Base-by-base conservation (phyloP, 2,329 filamentous ascomycete species). In the Grosmannia penicillata region DNA sequence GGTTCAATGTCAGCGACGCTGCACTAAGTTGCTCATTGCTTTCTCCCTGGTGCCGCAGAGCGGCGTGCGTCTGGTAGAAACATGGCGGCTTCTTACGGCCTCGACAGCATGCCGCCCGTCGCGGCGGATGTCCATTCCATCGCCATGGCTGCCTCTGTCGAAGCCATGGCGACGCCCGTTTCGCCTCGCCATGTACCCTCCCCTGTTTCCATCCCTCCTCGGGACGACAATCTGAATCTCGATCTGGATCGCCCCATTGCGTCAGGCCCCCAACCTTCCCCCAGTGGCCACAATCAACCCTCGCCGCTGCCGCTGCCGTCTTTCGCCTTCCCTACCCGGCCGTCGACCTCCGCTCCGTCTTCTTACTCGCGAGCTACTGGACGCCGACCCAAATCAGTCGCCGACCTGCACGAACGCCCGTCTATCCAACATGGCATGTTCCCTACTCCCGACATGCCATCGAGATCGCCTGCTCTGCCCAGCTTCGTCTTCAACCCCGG, bases 241-340 rank as follows among this genome's bases (percentile, higher is more conserved):
- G 11, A n/a, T n/a, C n/a, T n/a, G 8, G 15, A 25, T 11, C 19
- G 36, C 48, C 22, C 47, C 41, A 30, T 43, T 17, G 19, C 48
- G 28, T 43, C 44, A 28, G 45, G 48, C 47, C 45, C 54, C 18
- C 55, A 57, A 36, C 43, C 49, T 14, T 59, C 60, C 33, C 41
- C 44, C 2, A 27, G 18, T 18, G 56, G 58, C 37, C 53, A 52
- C 37, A 51, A 53, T 30, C 7, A 13, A 14, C 53, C 55, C 19
- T 48, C 57, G 21, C 68, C 70, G 37, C 63, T 62, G 36, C 74
- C 75, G 33, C 80, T 80, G 38, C 75, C 77, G 23, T 68, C 67
- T 6, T 81, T 81, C 49, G 65, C 75, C 41, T 81, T 81, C 48
- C 78, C 76, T 2, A 56, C 62, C 18, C 56, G 60, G 33, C 57